Evolutionary conservation across 805 yeast genomes (phyloP), one percentile per base, ranked within the genome.

Genomic region (Wickerhamomyces kurtzmanii): DNA sequence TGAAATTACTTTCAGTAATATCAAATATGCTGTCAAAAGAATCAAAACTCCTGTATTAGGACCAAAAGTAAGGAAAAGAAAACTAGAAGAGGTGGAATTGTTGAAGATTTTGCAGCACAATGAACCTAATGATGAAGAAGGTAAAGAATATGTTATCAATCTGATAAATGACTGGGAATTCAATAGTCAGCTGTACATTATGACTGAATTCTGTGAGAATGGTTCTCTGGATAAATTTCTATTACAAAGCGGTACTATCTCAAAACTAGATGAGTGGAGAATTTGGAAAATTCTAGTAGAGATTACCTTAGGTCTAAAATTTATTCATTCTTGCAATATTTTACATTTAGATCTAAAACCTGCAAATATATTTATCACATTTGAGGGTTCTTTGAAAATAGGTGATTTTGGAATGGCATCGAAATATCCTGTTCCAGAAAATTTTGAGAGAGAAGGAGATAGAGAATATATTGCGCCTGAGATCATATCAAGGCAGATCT

Each of bases 381-480:
- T 91, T 55, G 97, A 91, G 49, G 98, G 98, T 17, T 71, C 75
- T 17, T 66, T 91, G 43, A 91, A 89, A 58, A 80, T 91, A 46
- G 98, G 96, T 12, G 98, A 91, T 55, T 91, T 91, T 60, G 98
- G 98, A 7, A 73, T 91, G 65, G 94, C 96, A 5, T 71, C 94
- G 3, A 73, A 71, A 39, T 59, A 75, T 29, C 97, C 97, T 0
- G 74, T 76, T 12, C 71, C 71, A 26, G 66, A 48, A 18, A 44
- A 44, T 4, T 77, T 84, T 43, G 98, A 91, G 54, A 71, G 94
- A 40, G 98, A 91, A 56, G 98, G 98, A 16, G 98, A 91, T 54
- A 65, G 97, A 29, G 95, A 89, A 50, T 91, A 91, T 54, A 91
- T 91, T 55, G 97, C 98, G 0, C 98, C 98, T 2, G 98, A 91